Evolutionary conservation across 345 rosid species (phyloP).

Genomic region (Erysimum cheiranthoides): DNA sequence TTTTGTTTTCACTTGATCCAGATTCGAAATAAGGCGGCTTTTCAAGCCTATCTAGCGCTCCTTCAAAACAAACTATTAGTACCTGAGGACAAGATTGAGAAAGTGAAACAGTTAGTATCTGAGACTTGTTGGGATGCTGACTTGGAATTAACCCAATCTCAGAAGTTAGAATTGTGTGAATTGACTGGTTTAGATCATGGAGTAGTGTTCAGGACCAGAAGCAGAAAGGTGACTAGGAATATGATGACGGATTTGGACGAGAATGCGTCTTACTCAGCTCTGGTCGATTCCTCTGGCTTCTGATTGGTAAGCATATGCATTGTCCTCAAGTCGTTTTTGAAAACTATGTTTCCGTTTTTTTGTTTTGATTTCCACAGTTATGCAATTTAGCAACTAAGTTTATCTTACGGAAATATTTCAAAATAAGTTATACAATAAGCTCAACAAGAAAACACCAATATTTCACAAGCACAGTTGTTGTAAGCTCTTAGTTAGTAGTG

Average conservation of each 20-base stretch:
- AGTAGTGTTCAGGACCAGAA: constrained; percentile 36
- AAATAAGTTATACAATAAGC: too few relatives aligned
- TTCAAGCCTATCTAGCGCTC: constrained; percentile 70
- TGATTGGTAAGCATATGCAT: constrained; percentile 28
- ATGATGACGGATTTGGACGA: constrained; percentile 56
- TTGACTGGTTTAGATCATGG: constrained; percentile 61
- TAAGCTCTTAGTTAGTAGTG: too few relatives aligned
- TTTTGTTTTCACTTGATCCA: constrained; percentile 40
- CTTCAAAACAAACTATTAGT: constrained; percentile 63
- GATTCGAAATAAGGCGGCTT: constrained; percentile 82
- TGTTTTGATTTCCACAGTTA: too few relatives aligned
- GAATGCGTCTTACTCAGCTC: constrained; percentile 82
- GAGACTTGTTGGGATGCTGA: constrained; percentile 86
- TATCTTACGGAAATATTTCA: too few relatives aligned
- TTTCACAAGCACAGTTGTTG: too few relatives aligned
- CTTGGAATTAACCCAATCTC: constrained; percentile 55
- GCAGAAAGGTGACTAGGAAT: constrained; percentile 36
- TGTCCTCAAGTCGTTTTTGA: background rate
- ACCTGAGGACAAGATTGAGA: constrained; percentile 60
- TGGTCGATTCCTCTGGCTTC: constrained; percentile 81
- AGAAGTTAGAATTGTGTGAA: constrained; percentile 57
- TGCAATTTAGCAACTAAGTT: too few relatives aligned
- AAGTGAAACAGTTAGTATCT: constrained; percentile 61
- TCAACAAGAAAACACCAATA: too few relatives aligned
- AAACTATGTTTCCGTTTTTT: background rate